Conservation (phyloP, 169 alveolate species). For the Eimeria tenella region DNA sequence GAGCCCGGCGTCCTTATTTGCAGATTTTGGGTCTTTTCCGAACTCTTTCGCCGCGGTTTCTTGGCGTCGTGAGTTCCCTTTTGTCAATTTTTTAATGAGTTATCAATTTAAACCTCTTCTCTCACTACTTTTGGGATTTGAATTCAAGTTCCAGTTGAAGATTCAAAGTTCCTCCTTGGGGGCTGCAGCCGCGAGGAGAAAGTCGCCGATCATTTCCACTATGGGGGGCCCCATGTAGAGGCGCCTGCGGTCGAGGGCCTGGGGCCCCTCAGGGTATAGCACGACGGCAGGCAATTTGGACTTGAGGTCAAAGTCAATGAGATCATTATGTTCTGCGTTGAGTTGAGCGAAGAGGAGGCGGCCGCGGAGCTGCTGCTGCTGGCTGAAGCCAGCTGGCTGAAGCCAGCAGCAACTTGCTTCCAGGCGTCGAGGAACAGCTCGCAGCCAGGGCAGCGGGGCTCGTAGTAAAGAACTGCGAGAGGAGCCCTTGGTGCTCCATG, state of each 20-base stretch:
- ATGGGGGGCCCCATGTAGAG: slow-evolving; percentile 46
- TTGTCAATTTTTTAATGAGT: too few species aligned
- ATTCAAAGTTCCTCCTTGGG: too few species aligned
- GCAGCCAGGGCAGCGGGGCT: slow-evolving; percentile 35
- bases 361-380: not conserved
- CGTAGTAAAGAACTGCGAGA: slow-evolving; percentile 44
- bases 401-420: slow-evolving; percentile 17
- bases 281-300: slow-evolving; percentile 1
- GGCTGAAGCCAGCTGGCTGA: not conserved
- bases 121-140: too few species aligned
- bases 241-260: slow-evolving; percentile 23
- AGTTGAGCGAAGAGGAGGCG: slow-evolving; percentile 26
- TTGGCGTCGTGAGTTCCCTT: too few species aligned
- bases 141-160: too few species aligned
- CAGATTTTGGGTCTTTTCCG: too few species aligned
- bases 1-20: too few species aligned
- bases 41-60: too few species aligned
- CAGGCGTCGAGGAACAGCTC: slow-evolving; percentile 7
- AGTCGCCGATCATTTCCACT: not conserved
- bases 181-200: not conserved
- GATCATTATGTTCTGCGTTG: not conserved
- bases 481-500: not conserved
- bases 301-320: slow-evolving; percentile 30
- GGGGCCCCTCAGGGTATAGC: slow-evolving; percentile 24
- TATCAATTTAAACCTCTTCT: too few species aligned